A percentile compares a stretch with the other conserved stretches of the same genome.
phyloP scores from a whole-genome alignment of 257 asterid species.

The Solanum medicagineum region DNA sequence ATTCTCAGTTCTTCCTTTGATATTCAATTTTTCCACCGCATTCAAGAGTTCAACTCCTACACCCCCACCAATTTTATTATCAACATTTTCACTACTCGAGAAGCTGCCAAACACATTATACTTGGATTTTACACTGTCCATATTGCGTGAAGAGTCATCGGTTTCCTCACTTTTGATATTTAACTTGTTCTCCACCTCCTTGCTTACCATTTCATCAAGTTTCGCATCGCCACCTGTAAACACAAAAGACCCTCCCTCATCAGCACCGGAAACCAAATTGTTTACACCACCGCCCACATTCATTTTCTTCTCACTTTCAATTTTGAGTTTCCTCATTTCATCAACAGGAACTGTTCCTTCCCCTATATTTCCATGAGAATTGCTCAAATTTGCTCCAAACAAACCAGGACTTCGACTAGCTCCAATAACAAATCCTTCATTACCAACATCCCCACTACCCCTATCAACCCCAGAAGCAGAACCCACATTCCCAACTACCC shows the following conservation, averaged over 20 bases:
- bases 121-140: neutral
- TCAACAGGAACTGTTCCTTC: slow-evolving; percentile 30
- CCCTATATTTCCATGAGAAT: slow-evolving; percentile 9
- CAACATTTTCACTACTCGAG: neutral
- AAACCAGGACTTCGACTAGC: slow-evolving; percentile 1
- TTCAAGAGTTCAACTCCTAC: slow-evolving; percentile 24
- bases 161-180: slow-evolving; percentile 25
- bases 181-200: slow-evolving; percentile 44
- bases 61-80: slow-evolving; percentile 8
- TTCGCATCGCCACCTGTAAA: neutral
- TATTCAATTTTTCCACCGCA: slow-evolving; percentile 54
- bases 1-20: slow-evolving; percentile 21
- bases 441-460: slow-evolving; percentile 11
- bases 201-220: slow-evolving; percentile 11
- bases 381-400: neutral
- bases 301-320: slow-evolving; percentile 18
- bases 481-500: neutral
- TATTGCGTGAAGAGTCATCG: neutral
- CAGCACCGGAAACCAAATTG: neutral
- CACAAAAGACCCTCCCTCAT: neutral
- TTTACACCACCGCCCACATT: neutral
- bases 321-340: slow-evolving; percentile 33
- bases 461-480: slow-evolving; percentile 6
- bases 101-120: neutral
- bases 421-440: slow-evolving; percentile 19